Conservation (phyloP, 192 early-diverging fungal species). For the Coemansia sp. region DNA sequence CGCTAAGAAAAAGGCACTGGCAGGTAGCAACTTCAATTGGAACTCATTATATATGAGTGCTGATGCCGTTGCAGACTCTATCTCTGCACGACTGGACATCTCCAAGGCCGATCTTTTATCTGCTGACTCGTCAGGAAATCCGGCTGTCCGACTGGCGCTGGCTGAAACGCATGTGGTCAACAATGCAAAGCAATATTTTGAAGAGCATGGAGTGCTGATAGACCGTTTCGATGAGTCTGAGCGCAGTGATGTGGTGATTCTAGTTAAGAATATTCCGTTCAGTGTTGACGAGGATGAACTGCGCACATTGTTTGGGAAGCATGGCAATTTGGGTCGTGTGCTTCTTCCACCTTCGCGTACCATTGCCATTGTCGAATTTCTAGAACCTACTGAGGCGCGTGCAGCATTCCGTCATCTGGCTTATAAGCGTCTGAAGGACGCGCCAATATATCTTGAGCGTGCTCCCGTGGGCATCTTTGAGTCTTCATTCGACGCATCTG, state of each 20-base stretch:
- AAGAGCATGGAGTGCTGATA: constrained; percentile 80
- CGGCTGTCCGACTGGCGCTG: constrained; percentile 90
- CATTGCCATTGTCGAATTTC: constrained; percentile 91
- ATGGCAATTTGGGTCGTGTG: constrained; percentile 87
- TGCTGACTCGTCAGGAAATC: constrained; percentile 68
- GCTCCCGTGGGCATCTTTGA: constrained; percentile 86
- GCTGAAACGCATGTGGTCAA: constrained; percentile 96
- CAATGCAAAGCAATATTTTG: constrained; percentile 92
- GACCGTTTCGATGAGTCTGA: constrained; percentile 75
- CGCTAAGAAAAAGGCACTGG: constrained; percentile 70
- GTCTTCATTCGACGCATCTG: constrained; percentile 41
- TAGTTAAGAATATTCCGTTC: constrained; percentile 95
- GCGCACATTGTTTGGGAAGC: constrained; percentile 74
- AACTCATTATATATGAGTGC: constrained; percentile 95
- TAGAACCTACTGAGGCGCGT: constrained; percentile 87
- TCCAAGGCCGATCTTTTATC: constrained; percentile 90
- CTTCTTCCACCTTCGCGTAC: constrained; percentile 90
- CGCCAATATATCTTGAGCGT: constrained; percentile 91
- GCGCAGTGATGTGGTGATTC: constrained; percentile 84
- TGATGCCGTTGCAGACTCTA: constrained; percentile 93
- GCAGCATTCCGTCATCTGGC: constrained; percentile 85
- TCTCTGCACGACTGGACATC: constrained; percentile 88
- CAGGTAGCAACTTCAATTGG: constrained; percentile 91
- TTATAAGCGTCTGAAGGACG: constrained; percentile 87
- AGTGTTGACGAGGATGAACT: constrained; percentile 82